Evolutionary conservation across 148 eudicot genomes (phyloP), one percentile per base, ranked within the genome.

Genomic region (Fagopyrum tataricum): DNA sequence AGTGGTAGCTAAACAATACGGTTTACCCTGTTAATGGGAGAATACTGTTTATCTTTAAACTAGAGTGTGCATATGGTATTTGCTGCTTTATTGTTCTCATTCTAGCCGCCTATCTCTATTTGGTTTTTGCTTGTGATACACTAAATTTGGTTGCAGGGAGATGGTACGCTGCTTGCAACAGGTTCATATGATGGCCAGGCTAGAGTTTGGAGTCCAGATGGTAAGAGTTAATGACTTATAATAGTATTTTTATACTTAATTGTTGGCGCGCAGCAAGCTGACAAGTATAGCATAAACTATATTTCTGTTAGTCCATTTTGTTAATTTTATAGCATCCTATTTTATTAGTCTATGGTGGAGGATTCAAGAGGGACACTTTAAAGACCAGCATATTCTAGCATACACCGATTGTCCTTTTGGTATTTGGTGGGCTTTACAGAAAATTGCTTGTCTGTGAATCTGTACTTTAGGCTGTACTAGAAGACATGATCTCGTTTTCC

Each of bases 181-280:
- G 93, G 90, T 41, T 89, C 93, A 37, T 89, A 87, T 78, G 93
- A 89, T 80, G 93, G 93, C 61, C 93, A 85, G 77, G 89, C 93
- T 67, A 83, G 90, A 77, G 85, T 89, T 80, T 89, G 93, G 93
- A 89, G 74, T 74, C 81, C 77, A 84, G 86, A 89, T 75, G 93
- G 93, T 89, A 83, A 73, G 85, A 4, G 2, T 42, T 44, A 37
- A 14, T 31, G 44, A 14, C 7, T 31, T 14, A 15, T 18, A 31
- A 31, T 31, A 64, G 43, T 31, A 1, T 37, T 14, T 64, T 26
- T 37, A 5, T 37, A 43, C 43, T 64, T 37, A 13, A 37, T 37
- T n/a, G 37, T 70, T 44, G 14, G 52, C 20, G 41, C 7, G 69
- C 39, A 64, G 39, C 69, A 31, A 13, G 69, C 69, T 31, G 43